Base-by-base conservation (phyloP, 23 red algal species). In the Gracilaria gracilis region DNA sequence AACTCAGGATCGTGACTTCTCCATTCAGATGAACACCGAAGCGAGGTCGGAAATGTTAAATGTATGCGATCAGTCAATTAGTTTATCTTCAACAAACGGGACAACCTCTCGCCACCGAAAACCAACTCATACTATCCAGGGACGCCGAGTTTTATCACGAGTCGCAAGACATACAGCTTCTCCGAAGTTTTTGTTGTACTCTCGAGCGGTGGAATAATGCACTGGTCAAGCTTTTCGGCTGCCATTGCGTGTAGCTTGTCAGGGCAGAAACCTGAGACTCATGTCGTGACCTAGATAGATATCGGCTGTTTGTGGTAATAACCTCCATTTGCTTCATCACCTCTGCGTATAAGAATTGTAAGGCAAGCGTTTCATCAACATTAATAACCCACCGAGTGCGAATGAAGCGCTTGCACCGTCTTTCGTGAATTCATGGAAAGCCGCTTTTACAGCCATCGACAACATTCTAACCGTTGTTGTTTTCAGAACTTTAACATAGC, bases 1-100 rank as follows among this genome's bases (percentile, higher is more conserved):
- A 49, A 90, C 75, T 29, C 87, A 90, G 36, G 59, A 80, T 40
- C 54, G 58, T 21, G 76, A 90, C 28, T 90, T 80, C 57, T 61
- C 76, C 0, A 67, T 71, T 51, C 84, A 75, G 37, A 57, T 87
- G 31, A 74, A 40, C n/a, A 87, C 84, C 7, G 84, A 87, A 59
- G 48, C 35, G 15, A 59, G 44, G 21, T 67, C 62, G 13, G 49
- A 74, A 34, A 87, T 77, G 84, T 74, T 87, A 23, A 87, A 87
- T 57, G 51, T 49, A 46, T 72, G 40, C 28, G 84, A 53, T 17
- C 84, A 87, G 40, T 77, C 46, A 6, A 50, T 77, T 77, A 51
- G 40, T 50, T 31, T 49, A 77, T 51, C 36, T 34, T 14, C 38
- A 0, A 19, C 38, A 14, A 50, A 28, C 31, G 72, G 40, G 24